Evolutionary conservation across 2,329 filamentous ascomycete genomes (phyloP), one percentile per base, ranked within the genome.

Genomic region (Cladosporium velox): DNA sequence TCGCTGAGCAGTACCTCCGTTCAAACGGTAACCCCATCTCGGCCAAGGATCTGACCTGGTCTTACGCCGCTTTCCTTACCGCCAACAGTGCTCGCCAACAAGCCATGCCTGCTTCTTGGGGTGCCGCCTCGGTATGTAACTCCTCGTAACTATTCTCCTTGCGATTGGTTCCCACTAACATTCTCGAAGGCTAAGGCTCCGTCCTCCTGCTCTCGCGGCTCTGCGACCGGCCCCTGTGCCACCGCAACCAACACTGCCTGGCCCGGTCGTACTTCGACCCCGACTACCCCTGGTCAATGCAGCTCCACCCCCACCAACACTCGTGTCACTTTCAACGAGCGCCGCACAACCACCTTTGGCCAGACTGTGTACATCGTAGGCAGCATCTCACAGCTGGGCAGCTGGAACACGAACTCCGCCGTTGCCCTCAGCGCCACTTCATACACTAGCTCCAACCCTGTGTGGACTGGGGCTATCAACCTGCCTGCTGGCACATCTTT

Each of bases 1-100:
- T 92, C 15, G 80, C 87, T 1, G 90, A 92, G 79, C 89, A 92
- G 75, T 92, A 86, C 72, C 82, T 85, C 69, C 84, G 84, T 70
- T 75, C 72, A 15, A 74, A 71, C 35, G 80, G 80, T 34, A 69
- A 72, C 0, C 87, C 87, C 1, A 78, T 89, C 4, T 90, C 88
- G 1, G 90, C 90, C 0, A 78, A 80, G 21, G 87, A 92, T 69
- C 79, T 92, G 32, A 91, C 90, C 3, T 92, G 90, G 90, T 91
- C 88, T 0, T 91, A 91, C 70, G 88, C 89, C 1, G 84, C 89
- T 0, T 88, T 92, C 76, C 79, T 92, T 57, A 89, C 88, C 0
- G 85, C 85, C n/a, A 78, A 81, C 28, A 83, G 83, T 51, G 84
- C 88, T 44, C 84, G 88, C 57, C 82, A 83, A 57, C 83, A 83